Conservation (phyloP, 108 stramenopile species). For the Pseudonitzschia delicatissima region DNA sequence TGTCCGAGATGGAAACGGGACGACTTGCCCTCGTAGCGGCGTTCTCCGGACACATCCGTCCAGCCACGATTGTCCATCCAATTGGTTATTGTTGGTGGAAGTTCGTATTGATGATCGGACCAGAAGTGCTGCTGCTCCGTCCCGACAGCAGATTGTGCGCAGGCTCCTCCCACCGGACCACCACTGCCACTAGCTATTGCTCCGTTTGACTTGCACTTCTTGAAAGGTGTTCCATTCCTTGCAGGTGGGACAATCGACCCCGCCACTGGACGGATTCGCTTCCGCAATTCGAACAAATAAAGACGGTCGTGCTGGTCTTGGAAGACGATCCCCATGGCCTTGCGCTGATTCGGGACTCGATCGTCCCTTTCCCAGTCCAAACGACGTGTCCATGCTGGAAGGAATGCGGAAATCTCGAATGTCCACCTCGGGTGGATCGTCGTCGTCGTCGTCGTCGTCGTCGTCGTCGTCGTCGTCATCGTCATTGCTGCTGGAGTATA, state of each 20-base stretch:
- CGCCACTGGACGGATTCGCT: constrained; percentile 90
- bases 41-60: constrained; percentile 35
- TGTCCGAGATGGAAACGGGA: constrained; percentile 63
- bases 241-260: constrained; percentile 88
- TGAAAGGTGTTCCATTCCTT: constrained; percentile 91
- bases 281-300: constrained; percentile 82
- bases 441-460: constrained; percentile 60
- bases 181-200: constrained; percentile 1
- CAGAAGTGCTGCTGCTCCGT: no score
- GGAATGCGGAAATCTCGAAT: constrained; percentile 40
- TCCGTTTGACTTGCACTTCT: constrained; percentile 50
- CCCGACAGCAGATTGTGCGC: not conserved
- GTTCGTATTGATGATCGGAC: not conserved
- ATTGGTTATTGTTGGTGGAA: no score
- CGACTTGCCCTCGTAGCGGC: not conserved
- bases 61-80: constrained; percentile 48
- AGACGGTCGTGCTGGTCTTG: constrained; percentile 40
- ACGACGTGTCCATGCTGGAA: constrained; percentile 18
- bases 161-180: not conserved
- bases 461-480: constrained; percentile 35
- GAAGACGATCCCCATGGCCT: constrained; percentile 57
- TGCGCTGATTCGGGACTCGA: constrained; percentile 43
- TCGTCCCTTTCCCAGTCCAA: constrained; percentile 30
- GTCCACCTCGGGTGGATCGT: constrained; percentile 61
- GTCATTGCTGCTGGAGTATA: no score